phyloP scores from a whole-genome alignment of 768 basidiomycete genomes.

The Sporobolomyces pararoseus region DNA sequence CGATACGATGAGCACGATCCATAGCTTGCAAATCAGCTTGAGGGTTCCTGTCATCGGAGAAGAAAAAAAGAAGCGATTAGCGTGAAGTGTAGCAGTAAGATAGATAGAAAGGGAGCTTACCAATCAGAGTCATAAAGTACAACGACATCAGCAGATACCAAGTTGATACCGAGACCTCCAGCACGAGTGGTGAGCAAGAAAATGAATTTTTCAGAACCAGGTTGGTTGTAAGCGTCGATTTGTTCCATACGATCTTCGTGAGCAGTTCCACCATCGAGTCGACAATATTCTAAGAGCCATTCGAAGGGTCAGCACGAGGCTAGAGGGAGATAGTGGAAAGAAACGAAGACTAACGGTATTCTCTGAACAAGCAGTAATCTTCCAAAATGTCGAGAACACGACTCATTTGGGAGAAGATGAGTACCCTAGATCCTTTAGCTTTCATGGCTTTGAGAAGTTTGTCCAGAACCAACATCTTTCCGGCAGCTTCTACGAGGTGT shows the following conservation, averaged over 20 bases:
- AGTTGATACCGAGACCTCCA: conserved; percentile 92
- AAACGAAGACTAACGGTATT: conserved; percentile 62
- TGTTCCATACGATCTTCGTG: conserved; percentile 93
- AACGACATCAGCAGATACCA: conserved; percentile 91
- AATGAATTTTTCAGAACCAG: conserved; percentile 88
- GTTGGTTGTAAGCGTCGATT: conserved; percentile 97
- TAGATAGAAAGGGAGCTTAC: conserved; percentile 52
- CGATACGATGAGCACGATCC: conserved; percentile 75
- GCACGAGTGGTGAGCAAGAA: conserved; percentile 95
- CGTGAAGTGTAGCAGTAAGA: not conserved
- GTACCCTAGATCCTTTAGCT: conserved; percentile 83
- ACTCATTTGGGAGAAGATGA: conserved; percentile 99
- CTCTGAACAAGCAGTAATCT: conserved; percentile 89
- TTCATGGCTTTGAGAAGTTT: conserved; percentile 84
- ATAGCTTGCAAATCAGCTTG: conserved; percentile 98
- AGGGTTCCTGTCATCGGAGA: conserved; percentile 68
- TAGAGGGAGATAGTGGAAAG: not conserved
- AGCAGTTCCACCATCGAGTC: conserved; percentile 90
- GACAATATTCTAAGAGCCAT: conserved; percentile 76
- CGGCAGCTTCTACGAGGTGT: conserved; percentile 86
- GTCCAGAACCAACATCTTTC: conserved; percentile 97
- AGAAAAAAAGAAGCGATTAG: not conserved
- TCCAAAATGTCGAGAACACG: conserved; percentile 96
- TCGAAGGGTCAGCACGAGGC: not conserved
- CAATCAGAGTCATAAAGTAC: conserved; percentile 96